A percentile compares a stretch with the other conserved stretches of the same genome.
Conservation (phyloP, 352 stramenopile species). For the Phytophthora cryptogea region DNA sequence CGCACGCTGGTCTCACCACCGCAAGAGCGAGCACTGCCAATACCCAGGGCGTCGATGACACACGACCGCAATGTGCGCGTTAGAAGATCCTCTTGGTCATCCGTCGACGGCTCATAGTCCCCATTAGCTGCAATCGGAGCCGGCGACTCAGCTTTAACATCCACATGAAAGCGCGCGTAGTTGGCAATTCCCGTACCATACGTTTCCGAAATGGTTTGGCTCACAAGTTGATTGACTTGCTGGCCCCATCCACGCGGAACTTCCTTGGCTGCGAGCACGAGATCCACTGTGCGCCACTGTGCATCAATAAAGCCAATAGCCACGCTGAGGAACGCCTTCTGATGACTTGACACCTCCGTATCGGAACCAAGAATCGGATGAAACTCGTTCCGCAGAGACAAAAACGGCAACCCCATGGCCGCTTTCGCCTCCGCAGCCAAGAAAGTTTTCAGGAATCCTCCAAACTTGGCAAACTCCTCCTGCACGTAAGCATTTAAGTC, state of each 20-base stretch:
- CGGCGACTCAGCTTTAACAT: slow-evolving; percentile 1
- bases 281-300: slow-evolving; percentile 34
- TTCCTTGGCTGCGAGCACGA: slow-evolving; percentile 29
- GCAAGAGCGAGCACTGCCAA: slow-evolving; percentile 8
- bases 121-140: not conserved
- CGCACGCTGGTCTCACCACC: slow-evolving; percentile 16
- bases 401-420: slow-evolving; percentile 30
- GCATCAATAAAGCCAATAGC: slow-evolving; percentile 36
- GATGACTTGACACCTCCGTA: slow-evolving; percentile 2
- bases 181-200: slow-evolving; percentile 20
- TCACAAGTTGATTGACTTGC: slow-evolving; percentile 24
- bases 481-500: slow-evolving; percentile 22
- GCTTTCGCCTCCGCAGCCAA: slow-evolving; percentile 22
- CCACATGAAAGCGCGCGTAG: slow-evolving; percentile 26
- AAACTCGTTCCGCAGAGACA: slow-evolving; percentile 28
- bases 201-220: slow-evolving; percentile 17
- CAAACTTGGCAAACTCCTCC: slow-evolving; percentile 34
- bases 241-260: slow-evolving; percentile 22
- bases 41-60: slow-evolving; percentile 27
- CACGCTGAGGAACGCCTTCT: slow-evolving; percentile 27
- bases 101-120: not conserved
- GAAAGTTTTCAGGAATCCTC: slow-evolving; percentile 21
- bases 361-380: slow-evolving; percentile 4
- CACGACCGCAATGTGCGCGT: slow-evolving; percentile 29
- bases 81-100: slow-evolving; percentile 27